Conservation (phyloP, 257 asterid genomes). For the Ajuga chamaepitys region DNA sequence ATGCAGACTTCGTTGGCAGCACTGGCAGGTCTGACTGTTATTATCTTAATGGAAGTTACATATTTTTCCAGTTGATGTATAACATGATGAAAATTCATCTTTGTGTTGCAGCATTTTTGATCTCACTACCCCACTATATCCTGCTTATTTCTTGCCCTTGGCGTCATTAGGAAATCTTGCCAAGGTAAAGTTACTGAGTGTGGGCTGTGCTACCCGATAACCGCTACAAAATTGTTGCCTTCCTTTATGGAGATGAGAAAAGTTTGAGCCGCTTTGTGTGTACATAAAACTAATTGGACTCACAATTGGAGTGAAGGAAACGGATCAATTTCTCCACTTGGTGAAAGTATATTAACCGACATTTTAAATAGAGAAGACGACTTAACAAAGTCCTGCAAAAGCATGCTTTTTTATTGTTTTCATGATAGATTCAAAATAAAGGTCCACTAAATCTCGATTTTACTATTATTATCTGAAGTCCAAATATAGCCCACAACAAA, state of each 20-base stretch:
- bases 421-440: background rate
- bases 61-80: conserved; percentile 6
- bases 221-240: background rate
- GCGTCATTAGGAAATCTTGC: conserved; percentile 96
- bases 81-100: conserved; percentile 7
- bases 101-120: conserved; percentile 86
- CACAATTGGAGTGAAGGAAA: background rate
- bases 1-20: conserved; percentile 95
- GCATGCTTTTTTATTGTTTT: background rate
- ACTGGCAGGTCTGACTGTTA: conserved; percentile 62
- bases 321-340: background rate
- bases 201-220: background rate
- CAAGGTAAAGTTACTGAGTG: conserved; percentile 46
- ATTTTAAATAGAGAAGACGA: conserved; percentile 3
- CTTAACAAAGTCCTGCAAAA: background rate
- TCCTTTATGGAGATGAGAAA: background rate
- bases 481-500: background rate
- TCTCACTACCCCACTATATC: conserved; percentile 77
- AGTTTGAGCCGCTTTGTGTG: background rate
- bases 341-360: background rate
- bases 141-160: conserved; percentile 80
- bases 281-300: background rate
- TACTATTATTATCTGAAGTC: background rate
- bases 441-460: background rate
- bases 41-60: background rate